A percentile compares a stretch with the other conserved stretches of the same genome.
Conservation (phyloP, 2,329 filamentous ascomycete species). For the Thermochaetoides dissita region DNA sequence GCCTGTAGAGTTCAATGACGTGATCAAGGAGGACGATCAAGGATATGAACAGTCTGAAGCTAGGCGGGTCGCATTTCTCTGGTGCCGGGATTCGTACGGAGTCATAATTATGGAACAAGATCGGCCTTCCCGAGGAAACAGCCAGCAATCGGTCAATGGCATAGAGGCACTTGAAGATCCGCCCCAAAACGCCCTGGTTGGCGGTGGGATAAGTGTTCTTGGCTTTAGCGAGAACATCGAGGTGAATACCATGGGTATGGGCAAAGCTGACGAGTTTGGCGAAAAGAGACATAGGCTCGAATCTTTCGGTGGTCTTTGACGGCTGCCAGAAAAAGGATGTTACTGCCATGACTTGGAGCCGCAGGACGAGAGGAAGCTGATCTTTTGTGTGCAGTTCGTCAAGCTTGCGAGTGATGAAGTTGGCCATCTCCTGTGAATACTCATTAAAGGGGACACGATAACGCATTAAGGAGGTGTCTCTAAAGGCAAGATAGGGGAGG, state of each 20-base stretch:
- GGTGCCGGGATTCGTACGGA: conserved; percentile 39
- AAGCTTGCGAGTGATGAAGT: conserved; percentile 12
- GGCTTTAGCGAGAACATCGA: conserved; percentile 5
- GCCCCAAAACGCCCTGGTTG: background rate
- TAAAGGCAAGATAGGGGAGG: conserved; percentile 5
- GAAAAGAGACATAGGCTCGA: conserved; percentile 9
- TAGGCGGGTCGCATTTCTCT: conserved; percentile 35
- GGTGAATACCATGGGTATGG: conserved; percentile 14
- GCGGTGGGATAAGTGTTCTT: background rate
- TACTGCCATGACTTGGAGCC: conserved; percentile 11
- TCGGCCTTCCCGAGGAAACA: conserved; percentile 45
- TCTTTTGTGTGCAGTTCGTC: conserved; percentile 6
- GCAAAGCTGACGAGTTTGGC: conserved; percentile 9
- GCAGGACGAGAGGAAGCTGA: conserved; percentile 7
- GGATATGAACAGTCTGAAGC: conserved; percentile 42
- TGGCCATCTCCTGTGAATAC: conserved; percentile 10
- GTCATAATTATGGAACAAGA: conserved; percentile 47
- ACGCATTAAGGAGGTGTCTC: background rate
- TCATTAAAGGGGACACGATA: conserved; percentile 5
- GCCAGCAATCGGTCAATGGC: conserved; percentile 46
- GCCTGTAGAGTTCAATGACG: conserved; percentile 47
- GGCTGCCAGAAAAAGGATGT: conserved; percentile 15
- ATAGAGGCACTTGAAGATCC: conserved; percentile 15
- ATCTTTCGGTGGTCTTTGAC: conserved; percentile 6
- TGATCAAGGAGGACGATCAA: conserved; percentile 42